These are phyloP conservation scores for Penicillium alfredii DNA, from an alignment of 495 filamentous ascomycete species.

Conservation along the genomic window DNA sequence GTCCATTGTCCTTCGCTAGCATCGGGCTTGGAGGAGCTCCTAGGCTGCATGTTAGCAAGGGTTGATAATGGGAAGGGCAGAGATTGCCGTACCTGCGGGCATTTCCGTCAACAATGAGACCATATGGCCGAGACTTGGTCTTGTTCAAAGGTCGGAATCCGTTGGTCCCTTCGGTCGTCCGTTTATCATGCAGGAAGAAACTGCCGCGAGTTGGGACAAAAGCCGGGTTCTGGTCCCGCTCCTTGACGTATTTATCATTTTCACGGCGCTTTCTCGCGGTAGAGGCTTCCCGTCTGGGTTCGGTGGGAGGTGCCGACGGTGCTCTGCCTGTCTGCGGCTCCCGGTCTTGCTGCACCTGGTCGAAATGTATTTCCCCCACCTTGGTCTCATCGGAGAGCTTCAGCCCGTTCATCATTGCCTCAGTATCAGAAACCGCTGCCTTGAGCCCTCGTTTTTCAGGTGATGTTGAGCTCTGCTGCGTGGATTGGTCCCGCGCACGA, in stretches of 20 bases:
- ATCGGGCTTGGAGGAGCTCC: slow-evolving; percentile 65
- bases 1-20: slow-evolving; percentile 80
- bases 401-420: slow-evolving; percentile 83
- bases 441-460: slow-evolving; percentile 25
- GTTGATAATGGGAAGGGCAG: not conserved
- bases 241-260: slow-evolving; percentile 84
- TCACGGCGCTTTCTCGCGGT: slow-evolving; percentile 72
- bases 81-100: slow-evolving; percentile 30
- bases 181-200: slow-evolving; percentile 96
- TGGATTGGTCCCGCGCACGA: slow-evolving; percentile 23
- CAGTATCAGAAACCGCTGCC: slow-evolving; percentile 60
- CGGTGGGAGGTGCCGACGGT: slow-evolving; percentile 38
- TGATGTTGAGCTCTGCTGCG: slow-evolving; percentile 21
- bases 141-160: slow-evolving; percentile 34
- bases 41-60: slow-evolving; percentile 39
- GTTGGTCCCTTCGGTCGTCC: slow-evolving; percentile 68
- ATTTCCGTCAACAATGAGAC: slow-evolving; percentile 45
- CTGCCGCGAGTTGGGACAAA: slow-evolving; percentile 92
- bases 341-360: slow-evolving; percentile 45
- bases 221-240: slow-evolving; percentile 81
- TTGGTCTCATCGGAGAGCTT: slow-evolving; percentile 55
- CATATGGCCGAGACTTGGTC: slow-evolving; percentile 39
- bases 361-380: slow-evolving; percentile 59
- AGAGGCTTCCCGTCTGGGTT: slow-evolving; percentile 41
- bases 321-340: slow-evolving; percentile 26